Conservation (phyloP, 495 filamentous ascomycete species). For the Penicillium cosmopolitanum region DNA sequence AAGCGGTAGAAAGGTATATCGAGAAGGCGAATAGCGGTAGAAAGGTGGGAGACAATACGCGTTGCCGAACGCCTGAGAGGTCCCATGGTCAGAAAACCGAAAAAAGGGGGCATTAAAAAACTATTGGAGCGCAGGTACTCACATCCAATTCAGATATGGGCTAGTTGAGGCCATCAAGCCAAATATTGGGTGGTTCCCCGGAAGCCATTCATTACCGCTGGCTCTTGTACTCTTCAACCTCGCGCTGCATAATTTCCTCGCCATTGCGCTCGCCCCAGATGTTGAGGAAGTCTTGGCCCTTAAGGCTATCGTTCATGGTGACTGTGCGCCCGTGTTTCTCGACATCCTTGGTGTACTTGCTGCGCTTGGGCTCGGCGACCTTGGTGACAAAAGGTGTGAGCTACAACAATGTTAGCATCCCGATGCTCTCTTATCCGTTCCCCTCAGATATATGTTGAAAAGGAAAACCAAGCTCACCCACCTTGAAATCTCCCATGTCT, state of each 20-base stretch:
- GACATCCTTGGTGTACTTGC: constrained; percentile 41
- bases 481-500: constrained; percentile 69
- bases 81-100: background rate
- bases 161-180: background rate
- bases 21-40: constrained; percentile 5
- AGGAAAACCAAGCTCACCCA: constrained; percentile 36
- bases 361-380: constrained; percentile 52
- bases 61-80: background rate
- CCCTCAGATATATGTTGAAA: too few relatives aligned
- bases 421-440: background rate
- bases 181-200: background rate
- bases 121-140: background rate
- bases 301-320: constrained; percentile 35
- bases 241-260: constrained; percentile 36
- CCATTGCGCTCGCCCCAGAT: constrained; percentile 44
- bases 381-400: constrained; percentile 85
- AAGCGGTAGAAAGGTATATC: constrained; percentile 21
- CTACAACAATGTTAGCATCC: constrained; percentile 47
- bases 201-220: constrained; percentile 1
- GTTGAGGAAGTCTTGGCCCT: constrained; percentile 43
- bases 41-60: background rate
- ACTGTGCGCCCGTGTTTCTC: constrained; percentile 29
- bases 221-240: constrained; percentile 27
- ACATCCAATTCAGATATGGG: background rate
- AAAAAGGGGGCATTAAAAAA: background rate